These are phyloP conservation scores for Chlamydomonas reinhardtii DNA, from an alignment of 163 green algal species.

Conservation along the genomic window DNA sequence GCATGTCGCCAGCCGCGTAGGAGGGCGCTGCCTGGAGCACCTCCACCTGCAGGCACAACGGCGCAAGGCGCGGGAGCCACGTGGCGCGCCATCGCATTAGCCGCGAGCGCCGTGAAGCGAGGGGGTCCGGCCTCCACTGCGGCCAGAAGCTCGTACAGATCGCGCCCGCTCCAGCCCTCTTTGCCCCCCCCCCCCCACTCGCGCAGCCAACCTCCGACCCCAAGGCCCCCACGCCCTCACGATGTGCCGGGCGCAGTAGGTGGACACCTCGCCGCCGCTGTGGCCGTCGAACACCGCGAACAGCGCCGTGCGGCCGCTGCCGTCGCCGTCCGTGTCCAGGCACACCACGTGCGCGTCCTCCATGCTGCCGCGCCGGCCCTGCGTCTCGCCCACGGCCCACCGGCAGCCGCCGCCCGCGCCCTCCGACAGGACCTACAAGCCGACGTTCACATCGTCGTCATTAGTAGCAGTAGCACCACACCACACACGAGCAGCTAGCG, in stretches of 20 bases:
- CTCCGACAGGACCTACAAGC: conserved; percentile 17
- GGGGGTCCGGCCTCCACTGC: no score
- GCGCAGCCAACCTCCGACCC: no score
- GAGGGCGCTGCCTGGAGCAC: background rate
- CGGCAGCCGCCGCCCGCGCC: conserved; percentile 5
- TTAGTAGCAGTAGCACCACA: background rate
- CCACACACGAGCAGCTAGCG: no score
- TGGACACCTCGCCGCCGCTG: conserved; percentile 52
- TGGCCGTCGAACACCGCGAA: conserved; percentile 64
- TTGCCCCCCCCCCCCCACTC: no score
- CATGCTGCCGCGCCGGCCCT: conserved; percentile 27
- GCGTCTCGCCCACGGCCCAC: conserved; percentile 39
- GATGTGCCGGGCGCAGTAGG: conserved; percentile 57
- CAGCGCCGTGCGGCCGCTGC: conserved; percentile 38
- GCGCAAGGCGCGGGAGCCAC: no score
- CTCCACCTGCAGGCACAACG: background rate
- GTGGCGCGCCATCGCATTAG: no score
- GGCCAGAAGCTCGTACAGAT: no score
- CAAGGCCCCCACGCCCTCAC: conserved; percentile 12
- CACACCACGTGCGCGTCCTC: conserved; percentile 56
- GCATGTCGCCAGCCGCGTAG: conserved; percentile 15
- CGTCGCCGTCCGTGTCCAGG: conserved; percentile 45
- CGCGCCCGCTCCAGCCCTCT: no score
- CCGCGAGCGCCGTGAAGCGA: no score
- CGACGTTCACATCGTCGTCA: no score